Evolutionary conservation across 352 stramenopile species (phyloP).

Genomic region (Globisporangium radiosum): DNA sequence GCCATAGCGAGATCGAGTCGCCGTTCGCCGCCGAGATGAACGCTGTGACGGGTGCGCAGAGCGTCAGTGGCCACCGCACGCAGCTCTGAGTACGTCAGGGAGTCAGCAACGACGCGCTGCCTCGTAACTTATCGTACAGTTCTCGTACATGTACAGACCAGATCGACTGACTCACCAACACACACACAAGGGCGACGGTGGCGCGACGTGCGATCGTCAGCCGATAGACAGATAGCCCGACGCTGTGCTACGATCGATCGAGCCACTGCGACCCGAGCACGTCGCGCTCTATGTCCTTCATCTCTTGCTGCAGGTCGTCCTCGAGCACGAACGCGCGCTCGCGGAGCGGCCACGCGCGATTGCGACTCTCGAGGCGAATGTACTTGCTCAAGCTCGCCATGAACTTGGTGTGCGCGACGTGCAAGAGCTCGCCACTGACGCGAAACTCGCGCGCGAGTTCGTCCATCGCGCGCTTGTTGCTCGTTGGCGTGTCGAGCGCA

Average conservation of each 20-base stretch:
- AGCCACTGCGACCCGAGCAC: constrained; percentile 13
- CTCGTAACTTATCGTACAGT: constrained; percentile 11
- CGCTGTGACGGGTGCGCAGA: constrained; percentile 35
- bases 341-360: constrained; percentile 33
- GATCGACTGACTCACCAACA: no score
- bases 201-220: no score
- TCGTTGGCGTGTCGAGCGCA: background rate
- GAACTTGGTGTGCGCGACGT: constrained; percentile 34
- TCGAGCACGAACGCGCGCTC: constrained; percentile 54
- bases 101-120: no score
- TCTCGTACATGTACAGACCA: no score
- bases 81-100: constrained; percentile 21
- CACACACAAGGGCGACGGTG: no score
- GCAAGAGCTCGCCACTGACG: constrained; percentile 33
- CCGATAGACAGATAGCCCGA: no score
- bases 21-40: constrained; percentile 61
- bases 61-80: constrained; percentile 23
- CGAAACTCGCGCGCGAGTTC: constrained; percentile 34
- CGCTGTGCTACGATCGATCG: constrained; percentile 4
- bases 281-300: constrained; percentile 23
- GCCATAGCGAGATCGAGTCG: constrained; percentile 19
- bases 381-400: constrained; percentile 50
- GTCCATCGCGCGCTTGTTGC: constrained; percentile 27
- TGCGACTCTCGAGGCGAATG: constrained; percentile 47
- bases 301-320: constrained; percentile 53